Evolutionary conservation across 805 yeast genomes (phyloP), one percentile per base, ranked within the genome.

Genomic region (Candida namnaoensis): DNA sequence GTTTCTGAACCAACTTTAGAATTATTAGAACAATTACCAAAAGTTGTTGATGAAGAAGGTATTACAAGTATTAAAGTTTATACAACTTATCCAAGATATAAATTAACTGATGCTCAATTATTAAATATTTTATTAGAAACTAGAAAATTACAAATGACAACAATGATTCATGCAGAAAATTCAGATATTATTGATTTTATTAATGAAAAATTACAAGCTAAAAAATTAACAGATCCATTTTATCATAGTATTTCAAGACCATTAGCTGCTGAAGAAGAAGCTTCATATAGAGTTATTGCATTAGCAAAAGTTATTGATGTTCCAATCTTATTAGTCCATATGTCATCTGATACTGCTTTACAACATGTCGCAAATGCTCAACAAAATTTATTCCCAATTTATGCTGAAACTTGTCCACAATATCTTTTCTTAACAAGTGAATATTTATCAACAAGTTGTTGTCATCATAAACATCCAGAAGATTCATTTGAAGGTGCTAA

Each of bases 121-220:
- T 45, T 71, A 51, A 61, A 60, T 14, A 60, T 68, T 5, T 45
- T 72, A 46, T 48, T 61, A 14, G 64, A 61, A 19, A 65, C 68
- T 7, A 58, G 75, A 35, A 60, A 62, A 39, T 48, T 65, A 32
- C 65, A 67, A 10, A 62, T 71, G 49, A 71, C 76, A 7, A 66
- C 71, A 1, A 69, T 71, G 73, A 64, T 71, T 25, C 77, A 71
- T 47, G 76, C 77, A n/a, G 77, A 71, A 47, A 71, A 71, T 50
- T 62, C 69, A 38, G 76, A 71, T 43, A 61, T 71, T 38, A 69
- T 71, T 37, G 57, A 58, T 27, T 68, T 64, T 47, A 56, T 68
- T 44, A 64, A 61, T 41, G 64, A 65, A 34, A 66, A 66, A 38
- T 52, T 71, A 13, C 65, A 65, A 42, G 56, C 58, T 44, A 60